Percentiles rank a stretch among this genome's conserved stretches.
phyloP scores from a whole-genome alignment of 2,329 filamentous ascomycete genomes.

The Verruconis gallopava region DNA sequence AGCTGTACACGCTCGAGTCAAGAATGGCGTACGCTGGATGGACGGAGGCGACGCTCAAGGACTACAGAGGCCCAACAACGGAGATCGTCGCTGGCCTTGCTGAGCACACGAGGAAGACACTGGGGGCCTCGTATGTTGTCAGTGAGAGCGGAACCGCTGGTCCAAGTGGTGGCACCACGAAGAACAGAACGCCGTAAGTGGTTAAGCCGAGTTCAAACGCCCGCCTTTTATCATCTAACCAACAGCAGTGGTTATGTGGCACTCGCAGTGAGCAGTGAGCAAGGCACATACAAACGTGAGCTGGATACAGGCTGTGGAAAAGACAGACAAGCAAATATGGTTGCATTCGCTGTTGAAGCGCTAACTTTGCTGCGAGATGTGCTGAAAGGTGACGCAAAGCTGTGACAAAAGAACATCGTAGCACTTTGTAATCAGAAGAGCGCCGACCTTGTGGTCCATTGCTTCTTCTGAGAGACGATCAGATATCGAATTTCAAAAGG shows the following conservation, averaged over 20 bases:
- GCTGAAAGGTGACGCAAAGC: conserved; percentile 32
- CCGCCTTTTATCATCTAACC: no score
- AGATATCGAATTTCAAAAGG: no score
- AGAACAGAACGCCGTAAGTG: conserved; percentile 41
- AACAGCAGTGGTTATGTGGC: conserved; percentile 48
- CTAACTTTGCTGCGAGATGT: conserved; percentile 45
- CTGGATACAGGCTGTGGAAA: conserved; percentile 40
- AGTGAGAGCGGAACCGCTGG: conserved; percentile 52
- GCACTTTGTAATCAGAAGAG: no score
- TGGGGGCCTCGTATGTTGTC: conserved; percentile 44
- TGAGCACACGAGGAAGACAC: conserved; percentile 39
- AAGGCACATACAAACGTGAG: conserved; percentile 41
- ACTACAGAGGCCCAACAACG: conserved; percentile 47
- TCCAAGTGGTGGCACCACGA: conserved; percentile 43
- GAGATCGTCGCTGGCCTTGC: conserved; percentile 45
- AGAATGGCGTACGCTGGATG: conserved; percentile 48
- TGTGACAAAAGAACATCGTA: conserved; percentile 15
- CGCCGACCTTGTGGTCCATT: no score
- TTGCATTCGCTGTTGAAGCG: conserved; percentile 46
- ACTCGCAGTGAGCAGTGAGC: conserved; percentile 43
- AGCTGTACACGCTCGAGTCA: conserved; percentile 45
- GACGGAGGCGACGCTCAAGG: conserved; percentile 39
- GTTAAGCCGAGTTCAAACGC: no score
- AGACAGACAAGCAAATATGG: conserved; percentile 49
- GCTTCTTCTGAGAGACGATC: no score